Base-by-base conservation (phyloP, 495 filamentous ascomycete species). In the Evernia prunastri region DNA sequence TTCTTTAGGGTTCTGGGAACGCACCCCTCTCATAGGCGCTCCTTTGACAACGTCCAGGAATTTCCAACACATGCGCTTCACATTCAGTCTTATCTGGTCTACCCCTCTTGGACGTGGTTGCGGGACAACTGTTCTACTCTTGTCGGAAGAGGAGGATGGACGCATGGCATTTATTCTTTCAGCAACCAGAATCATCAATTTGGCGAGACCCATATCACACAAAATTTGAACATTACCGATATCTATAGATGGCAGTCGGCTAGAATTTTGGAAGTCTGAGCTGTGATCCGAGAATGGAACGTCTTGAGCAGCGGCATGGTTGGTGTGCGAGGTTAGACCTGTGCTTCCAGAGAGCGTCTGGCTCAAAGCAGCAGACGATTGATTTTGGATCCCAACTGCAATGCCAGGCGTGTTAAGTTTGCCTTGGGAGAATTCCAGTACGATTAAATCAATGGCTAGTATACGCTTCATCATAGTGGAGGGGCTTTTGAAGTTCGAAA, bases 11-110 rank as follows among this genome's bases (percentile, higher is more conserved):
- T 53, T 37, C 27, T 13, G 27, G 23, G 23, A n/a, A 39, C 11
- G 9, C 40, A 23, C 12, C 31, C 53, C 60, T 33, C 23, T n/a
- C 11, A 51, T 39, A 13, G 64, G 53, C 59, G 40, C 68, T 15
- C 80, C 85, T 17, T 75, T 73, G 20, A 90, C 76, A 67, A 81
- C 81, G 61, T 90, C 87, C 15, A 90, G 73, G 57, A 92, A 89
- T 31, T 81, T 83, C 40, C 87, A 66, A 17, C 84, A 85, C 11
- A 87, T 72, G 10, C 80, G 77, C 58, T 85, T 74, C 2, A 84
- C 72, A 18, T 67, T 73, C 36, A 90, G 0, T 35, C 56, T 64
- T 13, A 64, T 9, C 29, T 53, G 42, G 10, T 20, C 37, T 35
- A 58, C 56, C 23, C 35, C 42, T 13, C 18, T 61, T 49, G 47